Evolutionary conservation across 345 rosid genomes (phyloP).

Genomic region (Eucalyptus cladocalyx): DNA sequence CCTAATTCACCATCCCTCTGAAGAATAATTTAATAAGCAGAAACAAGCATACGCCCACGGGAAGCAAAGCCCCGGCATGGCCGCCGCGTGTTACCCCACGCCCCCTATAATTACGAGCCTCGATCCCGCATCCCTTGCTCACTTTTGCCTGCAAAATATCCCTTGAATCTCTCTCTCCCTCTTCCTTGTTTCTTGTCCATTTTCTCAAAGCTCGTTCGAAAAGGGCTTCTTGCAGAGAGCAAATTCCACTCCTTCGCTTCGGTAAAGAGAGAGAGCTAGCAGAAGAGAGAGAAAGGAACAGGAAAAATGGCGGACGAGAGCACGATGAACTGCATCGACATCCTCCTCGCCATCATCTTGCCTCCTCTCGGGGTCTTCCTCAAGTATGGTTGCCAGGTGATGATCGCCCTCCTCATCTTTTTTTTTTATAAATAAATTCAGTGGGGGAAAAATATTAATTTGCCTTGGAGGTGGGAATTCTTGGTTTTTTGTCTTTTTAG

Average conservation of each 20-base stretch:
- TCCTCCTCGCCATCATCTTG: constrained; percentile 65
- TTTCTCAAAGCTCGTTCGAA: neutral
- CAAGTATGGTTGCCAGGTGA: constrained; percentile 65
- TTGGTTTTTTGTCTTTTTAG: no score
- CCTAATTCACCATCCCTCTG: neutral
- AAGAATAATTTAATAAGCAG: neutral
- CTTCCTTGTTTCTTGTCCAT: neutral
- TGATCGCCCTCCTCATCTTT: neutral
- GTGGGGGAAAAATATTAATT: no score
- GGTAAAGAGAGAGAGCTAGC: neutral
- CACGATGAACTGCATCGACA: constrained; percentile 63
- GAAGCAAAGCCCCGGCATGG: neutral
- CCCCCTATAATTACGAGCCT: neutral
- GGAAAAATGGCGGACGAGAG: constrained; percentile 15
- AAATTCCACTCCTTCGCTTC: neutral
- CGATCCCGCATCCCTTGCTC: neutral
- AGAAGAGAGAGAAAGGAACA: neutral
- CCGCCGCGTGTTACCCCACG: neutral
- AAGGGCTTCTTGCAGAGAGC: no score
- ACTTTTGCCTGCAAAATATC: neutral
- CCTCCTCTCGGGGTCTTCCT: constrained; percentile 96
- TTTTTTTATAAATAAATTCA: no score
- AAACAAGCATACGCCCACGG: neutral
- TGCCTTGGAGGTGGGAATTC: neutral
- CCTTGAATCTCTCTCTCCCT: neutral